These are phyloP conservation scores for Fraxinus pennsylvanica DNA, from an alignment of 257 asterid genomes.

Conservation along the genomic window DNA sequence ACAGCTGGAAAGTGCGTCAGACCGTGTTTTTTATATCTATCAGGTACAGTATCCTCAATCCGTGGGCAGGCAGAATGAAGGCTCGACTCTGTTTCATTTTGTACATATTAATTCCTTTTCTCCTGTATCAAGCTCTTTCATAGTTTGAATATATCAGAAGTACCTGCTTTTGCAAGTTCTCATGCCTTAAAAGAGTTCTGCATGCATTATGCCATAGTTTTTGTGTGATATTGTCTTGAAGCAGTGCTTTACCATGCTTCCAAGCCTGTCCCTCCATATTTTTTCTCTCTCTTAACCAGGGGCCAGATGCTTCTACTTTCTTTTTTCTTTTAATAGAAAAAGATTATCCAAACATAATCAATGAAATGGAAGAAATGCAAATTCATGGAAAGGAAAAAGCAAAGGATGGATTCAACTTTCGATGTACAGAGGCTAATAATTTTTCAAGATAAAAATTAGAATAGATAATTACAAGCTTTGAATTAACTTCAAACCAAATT, in stretches of 20 bases:
- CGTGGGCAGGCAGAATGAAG: slow-evolving; percentile 9
- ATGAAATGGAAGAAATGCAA: not conserved
- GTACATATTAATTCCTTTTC: slow-evolving; percentile 1
- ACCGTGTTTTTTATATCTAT: slow-evolving; percentile 82
- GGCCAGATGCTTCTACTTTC: not conserved
- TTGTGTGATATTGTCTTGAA: slow-evolving; percentile 7
- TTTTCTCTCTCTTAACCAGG: not conserved
- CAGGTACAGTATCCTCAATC: slow-evolving; percentile 54
- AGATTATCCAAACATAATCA: not conserved
- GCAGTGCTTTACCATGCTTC: not conserved
- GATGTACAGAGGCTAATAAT: not conserved
- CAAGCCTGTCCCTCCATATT: not conserved
- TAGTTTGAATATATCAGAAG: not conserved
- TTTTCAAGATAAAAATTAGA: not conserved
- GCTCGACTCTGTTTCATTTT: slow-evolving; percentile 3
- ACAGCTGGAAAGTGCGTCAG: slow-evolving; percentile 92
- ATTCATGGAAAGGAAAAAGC: not conserved
- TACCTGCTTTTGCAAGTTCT: slow-evolving; percentile 17
- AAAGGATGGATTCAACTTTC: not conserved
- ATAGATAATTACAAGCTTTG: slow-evolving; percentile 3
- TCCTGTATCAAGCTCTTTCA: slow-evolving; percentile 6
- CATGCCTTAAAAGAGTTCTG: not conserved
- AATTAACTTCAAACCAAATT: not conserved
- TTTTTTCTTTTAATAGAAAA: not conserved
- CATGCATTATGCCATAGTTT: not conserved